Base-by-base conservation (phyloP, 1,139 yeast species). In the Hansenula anomala region DNA sequence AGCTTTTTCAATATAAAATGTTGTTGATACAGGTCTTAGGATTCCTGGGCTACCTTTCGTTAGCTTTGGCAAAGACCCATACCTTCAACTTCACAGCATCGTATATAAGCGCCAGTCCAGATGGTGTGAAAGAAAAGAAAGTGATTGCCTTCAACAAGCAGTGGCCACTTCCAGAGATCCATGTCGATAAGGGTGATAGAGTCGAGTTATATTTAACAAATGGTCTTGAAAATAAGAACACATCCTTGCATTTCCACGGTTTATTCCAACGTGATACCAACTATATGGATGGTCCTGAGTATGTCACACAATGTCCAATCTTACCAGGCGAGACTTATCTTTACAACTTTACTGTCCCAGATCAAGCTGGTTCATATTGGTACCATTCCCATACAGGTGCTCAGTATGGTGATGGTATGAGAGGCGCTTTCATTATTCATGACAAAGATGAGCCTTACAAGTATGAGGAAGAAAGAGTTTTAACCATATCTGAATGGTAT, bases 301-400 rank as follows among this genome's bases (percentile, higher is more conserved):
- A 74, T 71, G 78, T 83, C 30, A 79, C 88, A 10, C 90, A 83
- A 59, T 84, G 92, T 61, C 90, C 92, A 23, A 77, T 84, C 42
- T 73, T 80, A 33, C 82, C 85, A 17, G 83, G 83, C 26, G 72
- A 69, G 41, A 71, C 86, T 2, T 74, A 73, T 54, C 56, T 77
- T 27, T 84, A 83, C 60, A 63, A 82, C 56, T 83, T 84, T 54
- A 74, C 78, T 4, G 80, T 81, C 26, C 68, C 66, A 24, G 71
- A 75, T 40, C 90, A 84, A 60, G 75, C 71, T 8, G 94, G 94
- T 35, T 75, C 88, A 12, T 84, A 68, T 59, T 84, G 92, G 94
- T 83, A 83, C 61, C 94, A 84, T 58, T 79, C 89, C n/a, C 94
- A 84, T 56, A 73, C 85, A 36, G 78, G 81, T 1, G 72, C 87